These are phyloP conservation scores for Diaporthe ampelina DNA, from an alignment of 2,329 filamentous ascomycete species.

Conservation along the genomic window DNA sequence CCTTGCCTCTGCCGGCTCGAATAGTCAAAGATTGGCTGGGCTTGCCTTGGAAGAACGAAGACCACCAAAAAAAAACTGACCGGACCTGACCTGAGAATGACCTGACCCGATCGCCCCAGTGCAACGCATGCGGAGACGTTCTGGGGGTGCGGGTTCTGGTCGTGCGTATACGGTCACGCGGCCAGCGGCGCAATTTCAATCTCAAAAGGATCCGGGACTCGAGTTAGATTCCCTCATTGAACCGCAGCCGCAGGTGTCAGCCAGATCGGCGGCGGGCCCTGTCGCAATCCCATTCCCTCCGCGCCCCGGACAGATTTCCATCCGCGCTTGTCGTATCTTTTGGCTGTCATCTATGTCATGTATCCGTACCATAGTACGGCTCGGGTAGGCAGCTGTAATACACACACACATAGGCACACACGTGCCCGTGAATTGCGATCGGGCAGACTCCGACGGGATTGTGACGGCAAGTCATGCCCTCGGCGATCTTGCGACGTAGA, in stretches of 20 bases:
- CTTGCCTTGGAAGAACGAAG: background rate
- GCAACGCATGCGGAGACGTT: constrained; percentile 17
- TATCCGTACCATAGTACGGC: too few relatives aligned
- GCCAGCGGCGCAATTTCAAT: constrained; percentile 17
- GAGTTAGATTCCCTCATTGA: constrained; percentile 15
- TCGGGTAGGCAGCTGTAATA: constrained; percentile 9
- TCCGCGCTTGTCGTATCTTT: constrained; percentile 2
- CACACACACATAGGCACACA: background rate
- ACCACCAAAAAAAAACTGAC: background rate
- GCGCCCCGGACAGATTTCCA: constrained; percentile 16
- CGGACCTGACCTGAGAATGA: constrained; percentile 5
- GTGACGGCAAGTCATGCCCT: constrained; percentile 22
- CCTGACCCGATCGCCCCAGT: background rate
- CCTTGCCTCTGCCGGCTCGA: constrained; percentile 11
- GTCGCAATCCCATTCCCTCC: background rate
- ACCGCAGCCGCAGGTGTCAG: constrained; percentile 26
- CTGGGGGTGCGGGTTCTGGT: background rate
- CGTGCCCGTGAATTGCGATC: constrained; percentile 8
- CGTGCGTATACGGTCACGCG: constrained; percentile 22
- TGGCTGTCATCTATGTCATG: background rate
- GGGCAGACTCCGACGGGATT: constrained; percentile 28
- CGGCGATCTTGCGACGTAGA: constrained; percentile 24
- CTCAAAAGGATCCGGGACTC: constrained; percentile 8
- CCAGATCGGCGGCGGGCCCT: constrained; percentile 18
- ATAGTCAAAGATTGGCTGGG: constrained; percentile 5